Base-by-base conservation (phyloP, 371 early-diverging fungal species). In the Encephalitozoon intestinalis region DNA sequence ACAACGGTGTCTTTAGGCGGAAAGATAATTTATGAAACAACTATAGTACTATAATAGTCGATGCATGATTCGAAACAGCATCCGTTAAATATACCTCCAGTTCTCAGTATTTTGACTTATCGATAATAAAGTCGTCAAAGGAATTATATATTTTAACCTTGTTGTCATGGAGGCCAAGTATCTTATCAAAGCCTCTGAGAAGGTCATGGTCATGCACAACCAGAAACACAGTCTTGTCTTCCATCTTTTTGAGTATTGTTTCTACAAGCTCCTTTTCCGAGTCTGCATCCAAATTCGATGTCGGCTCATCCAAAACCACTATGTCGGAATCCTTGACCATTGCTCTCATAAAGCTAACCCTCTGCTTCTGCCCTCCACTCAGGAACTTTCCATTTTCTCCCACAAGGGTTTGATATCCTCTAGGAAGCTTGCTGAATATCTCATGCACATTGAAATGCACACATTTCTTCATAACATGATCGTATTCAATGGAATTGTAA, bases 171-270 rank as follows among this genome's bases (percentile, higher is more conserved):
- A 84, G 67, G 28, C 76, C 68, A 4, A 81, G 26, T 50, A 85
- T 78, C 28, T 66, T 68, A 58, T 87, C 90, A 30, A 91, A 91
- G 41, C 86, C 81, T 34, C 87, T 81, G 63, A 92, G 89, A 8
- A 90, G 89, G 7, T 88, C 86, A 41, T 95, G 83, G 26, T 95
- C 89, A 83, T 94, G 94, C 0, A 94, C 94, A 80, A 95, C 90
- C 4, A 92, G 90, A 58, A 97, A 88, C 2, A 89, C 89, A 1
- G 91, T 91, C 50, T 89, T 86, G 39, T 88, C 88, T 21, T 85
- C 75, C 87, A 89, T 88, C 39, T 89, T 72, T 28, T 81, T 85
- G 77, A 91, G 90, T 37, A 95, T 82, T 0, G 92, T 94, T 44
- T 87, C 87, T 78, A 94, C 92, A 4, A 96, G 91, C 21, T 91